Evolutionary conservation across 257 asterid genomes (phyloP), one percentile per base, ranked within the genome.

Genomic region (Handroanthus guayacan): DNA sequence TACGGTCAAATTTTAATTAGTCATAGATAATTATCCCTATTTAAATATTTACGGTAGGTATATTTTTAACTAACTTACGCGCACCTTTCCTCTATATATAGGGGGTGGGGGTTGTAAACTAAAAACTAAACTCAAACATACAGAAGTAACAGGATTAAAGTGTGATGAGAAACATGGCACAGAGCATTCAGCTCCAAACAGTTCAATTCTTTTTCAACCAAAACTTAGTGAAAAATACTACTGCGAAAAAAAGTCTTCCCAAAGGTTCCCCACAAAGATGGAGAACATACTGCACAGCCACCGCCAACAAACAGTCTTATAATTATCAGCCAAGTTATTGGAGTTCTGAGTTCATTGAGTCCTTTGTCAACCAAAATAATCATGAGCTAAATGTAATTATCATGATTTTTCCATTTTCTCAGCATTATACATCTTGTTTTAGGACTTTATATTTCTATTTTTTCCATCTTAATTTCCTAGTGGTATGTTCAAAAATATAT

Each of bases 311-410:
- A 60, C 65, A 25, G 8, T 3, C 3, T 9, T 0, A 57, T 37
- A 34, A 36, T 52, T 70, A 13, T 64, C 37, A 34, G 48, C 75
- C 75, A 37, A 70, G 75, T 70, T 70, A 12, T 14, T 70, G 75
- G 75, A 50, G 63, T 5, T 70, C 52, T 17, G 75, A 70, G 31
- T 70, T 70, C 36, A 31, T 70, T 34, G 50, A 70, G n/a, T 70
- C 75, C 37, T n/a, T 70, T 2, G 75, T 37, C 51, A 16, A 51
- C 34, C 75, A 54, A 54, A n/a, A 52, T 9, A 13, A 70, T 16
- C 50, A 69, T 45, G 31, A 1, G 31, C 31, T 25, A 25, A 2
- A 48, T 3, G 4, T 25, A 50, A 13, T 7, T 8, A 3, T 2
- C 9, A 37, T 54, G 17, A 10, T 7, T 65, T 65, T 8, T n/a